phyloP scores from a whole-genome alignment of 805 yeast genomes.

The Wickerhamomyces tratensis region DNA sequence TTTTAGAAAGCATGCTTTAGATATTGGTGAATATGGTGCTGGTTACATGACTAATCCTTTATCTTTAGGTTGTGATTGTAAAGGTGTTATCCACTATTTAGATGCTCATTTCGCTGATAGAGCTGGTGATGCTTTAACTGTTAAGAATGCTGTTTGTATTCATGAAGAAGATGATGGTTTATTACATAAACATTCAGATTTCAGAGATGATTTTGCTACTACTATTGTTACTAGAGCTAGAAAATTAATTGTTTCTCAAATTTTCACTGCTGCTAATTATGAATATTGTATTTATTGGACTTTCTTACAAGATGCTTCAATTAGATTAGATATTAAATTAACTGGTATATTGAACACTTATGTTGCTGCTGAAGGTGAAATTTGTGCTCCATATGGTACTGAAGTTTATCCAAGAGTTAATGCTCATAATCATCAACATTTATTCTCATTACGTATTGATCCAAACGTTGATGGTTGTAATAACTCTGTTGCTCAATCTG shows the following conservation, averaged over 20 bases:
- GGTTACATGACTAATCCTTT: conserved; percentile 79
- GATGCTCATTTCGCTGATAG: conserved; percentile 70
- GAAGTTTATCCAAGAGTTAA: conserved; percentile 70
- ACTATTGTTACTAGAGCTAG: conserved; percentile 69
- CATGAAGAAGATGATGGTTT: conserved; percentile 84
- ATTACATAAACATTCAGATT: conserved; percentile 74
- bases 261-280: conserved; percentile 80
- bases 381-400: conserved; percentile 70
- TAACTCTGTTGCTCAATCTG: conserved; percentile 62
- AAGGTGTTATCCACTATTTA: conserved; percentile 75
- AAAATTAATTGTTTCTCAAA: conserved; percentile 64
- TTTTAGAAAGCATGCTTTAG: conserved; percentile 80
- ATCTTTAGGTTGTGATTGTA: conserved; percentile 75
- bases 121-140: conserved; percentile 58
- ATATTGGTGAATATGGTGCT: conserved; percentile 83
- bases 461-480: conserved; percentile 77
- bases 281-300: conserved; percentile 82
- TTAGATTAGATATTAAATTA: conserved; percentile 67
- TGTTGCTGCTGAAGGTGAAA: conserved; percentile 54
- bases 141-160: conserved; percentile 72
- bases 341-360: conserved; percentile 80
- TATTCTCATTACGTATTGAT: conserved; percentile 68
- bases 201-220: conserved; percentile 71
- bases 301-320: conserved; percentile 77
- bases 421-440: conserved; percentile 83